Conservation (phyloP, 2,329 filamentous ascomycete species). For the Talaromyces funiculosus region DNA sequence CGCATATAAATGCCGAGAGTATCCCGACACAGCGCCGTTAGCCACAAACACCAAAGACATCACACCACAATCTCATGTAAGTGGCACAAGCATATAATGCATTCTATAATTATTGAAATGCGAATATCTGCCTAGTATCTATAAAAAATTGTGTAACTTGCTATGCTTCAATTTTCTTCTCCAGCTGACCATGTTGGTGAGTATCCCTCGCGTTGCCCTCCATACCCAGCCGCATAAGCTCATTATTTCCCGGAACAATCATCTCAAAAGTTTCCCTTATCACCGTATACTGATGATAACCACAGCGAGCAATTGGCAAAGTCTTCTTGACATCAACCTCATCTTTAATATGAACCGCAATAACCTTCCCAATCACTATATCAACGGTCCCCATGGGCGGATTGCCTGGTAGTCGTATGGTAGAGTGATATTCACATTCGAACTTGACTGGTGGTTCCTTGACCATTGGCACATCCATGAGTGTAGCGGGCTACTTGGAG, state of each 20-base stretch:
- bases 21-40: not conserved
- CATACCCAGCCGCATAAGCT: constrained; percentile 34
- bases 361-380: constrained; percentile 53
- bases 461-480: constrained; percentile 48
- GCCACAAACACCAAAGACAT: not conserved
- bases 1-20: not conserved
- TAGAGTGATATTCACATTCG: constrained; percentile 54
- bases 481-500: constrained; percentile 40
- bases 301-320: constrained; percentile 55
- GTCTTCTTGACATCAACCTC: constrained; percentile 52
- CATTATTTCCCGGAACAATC: constrained; percentile 37
- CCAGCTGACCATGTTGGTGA: not conserved
- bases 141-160: not conserved
- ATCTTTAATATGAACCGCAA: constrained; percentile 55
- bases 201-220: constrained; percentile 33
- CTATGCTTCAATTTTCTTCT: not conserved
- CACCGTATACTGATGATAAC: constrained; percentile 56
- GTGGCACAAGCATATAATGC: not conserved
- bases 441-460: constrained; percentile 52
- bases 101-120: not conserved
- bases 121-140: not conserved
- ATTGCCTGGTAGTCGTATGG: constrained; percentile 51
- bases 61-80: not conserved
- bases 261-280: constrained; percentile 56
- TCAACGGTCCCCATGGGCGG: constrained; percentile 55